Conservation (phyloP, 371 early-diverging fungal genomes). For the Chytridiales sp. region DNA sequence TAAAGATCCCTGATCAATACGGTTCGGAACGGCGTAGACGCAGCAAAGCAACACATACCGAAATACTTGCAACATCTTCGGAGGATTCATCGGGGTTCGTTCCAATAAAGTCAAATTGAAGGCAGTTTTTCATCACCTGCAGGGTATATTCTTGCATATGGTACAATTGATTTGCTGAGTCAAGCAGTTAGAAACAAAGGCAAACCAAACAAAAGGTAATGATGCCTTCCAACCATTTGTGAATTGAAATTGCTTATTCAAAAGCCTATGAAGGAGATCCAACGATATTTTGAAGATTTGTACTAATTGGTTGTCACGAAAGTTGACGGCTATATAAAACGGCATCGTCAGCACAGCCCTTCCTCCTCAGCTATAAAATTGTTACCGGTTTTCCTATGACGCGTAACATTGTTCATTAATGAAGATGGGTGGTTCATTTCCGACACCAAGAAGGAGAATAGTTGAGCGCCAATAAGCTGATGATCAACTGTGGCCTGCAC, state of each 20-base stretch:
- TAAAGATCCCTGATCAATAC: slow-evolving; percentile 40
- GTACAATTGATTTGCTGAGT: slow-evolving; percentile 48
- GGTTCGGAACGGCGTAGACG: not conserved
- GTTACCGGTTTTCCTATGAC: slow-evolving; percentile 71
- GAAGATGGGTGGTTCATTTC: slow-evolving; percentile 62
- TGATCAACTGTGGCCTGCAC: slow-evolving; percentile 60
- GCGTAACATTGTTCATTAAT: slow-evolving; percentile 60
- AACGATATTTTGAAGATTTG: slow-evolving; percentile 69
- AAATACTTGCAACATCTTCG: slow-evolving; percentile 68
- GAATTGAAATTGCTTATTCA: slow-evolving; percentile 46
- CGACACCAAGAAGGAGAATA: slow-evolving; percentile 55
- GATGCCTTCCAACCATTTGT: slow-evolving; percentile 50
- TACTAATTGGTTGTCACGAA: slow-evolving; percentile 76
- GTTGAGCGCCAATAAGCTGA: slow-evolving; percentile 63
- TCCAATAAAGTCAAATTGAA: slow-evolving; percentile 86
- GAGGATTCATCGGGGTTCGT: slow-evolving; percentile 80
- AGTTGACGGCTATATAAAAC: slow-evolving; percentile 63
- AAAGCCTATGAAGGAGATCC: slow-evolving; percentile 55
- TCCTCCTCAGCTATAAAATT: too few relatives aligned
- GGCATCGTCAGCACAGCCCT: not conserved
- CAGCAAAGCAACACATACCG: slow-evolving; percentile 19
- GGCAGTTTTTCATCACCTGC: slow-evolving; percentile 65
- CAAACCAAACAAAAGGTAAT: slow-evolving; percentile 3
- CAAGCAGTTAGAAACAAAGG: slow-evolving; percentile 7
- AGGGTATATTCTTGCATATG: slow-evolving; percentile 59